A percentile compares a stretch with the other conserved stretches of the same genome.
phyloP scores from a whole-genome alignment of 306 rosid species.

The Acacia crassicarpa region DNA sequence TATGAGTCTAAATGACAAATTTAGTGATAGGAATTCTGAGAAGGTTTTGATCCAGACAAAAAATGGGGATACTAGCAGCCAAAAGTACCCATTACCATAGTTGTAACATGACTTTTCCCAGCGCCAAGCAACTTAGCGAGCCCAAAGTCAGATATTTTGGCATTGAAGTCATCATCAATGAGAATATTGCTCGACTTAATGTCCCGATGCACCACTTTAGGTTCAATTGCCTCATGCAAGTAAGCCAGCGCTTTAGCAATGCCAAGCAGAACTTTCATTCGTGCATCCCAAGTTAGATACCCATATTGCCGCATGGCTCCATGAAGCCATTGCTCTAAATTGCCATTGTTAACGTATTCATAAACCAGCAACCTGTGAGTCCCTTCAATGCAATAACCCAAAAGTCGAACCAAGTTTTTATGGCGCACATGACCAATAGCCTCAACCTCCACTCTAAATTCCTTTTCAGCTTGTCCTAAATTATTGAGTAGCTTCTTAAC shows the following conservation, averaged over 20 bases:
- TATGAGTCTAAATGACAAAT: constrained; percentile 48
- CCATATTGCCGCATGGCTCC: constrained; percentile 82
- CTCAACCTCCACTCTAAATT: constrained; percentile 82
- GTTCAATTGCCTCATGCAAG: constrained; percentile 75
- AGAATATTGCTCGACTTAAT: constrained; percentile 71
- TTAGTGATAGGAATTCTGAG: constrained; percentile 54
- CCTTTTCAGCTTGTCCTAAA: constrained; percentile 86
- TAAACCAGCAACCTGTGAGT: constrained; percentile 78
- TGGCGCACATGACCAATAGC: constrained; percentile 92
- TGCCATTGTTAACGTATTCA: constrained; percentile 70
- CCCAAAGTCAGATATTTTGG: constrained; percentile 74
- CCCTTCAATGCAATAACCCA: constrained; percentile 88
- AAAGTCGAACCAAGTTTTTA: constrained; percentile 80
- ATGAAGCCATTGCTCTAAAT: constrained; percentile 66
- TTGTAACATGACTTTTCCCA: constrained; percentile 80
- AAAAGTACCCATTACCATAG: constrained; percentile 94
- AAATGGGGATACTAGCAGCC: constrained; percentile 56
- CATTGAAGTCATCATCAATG: constrained; percentile 63
- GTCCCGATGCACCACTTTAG: constrained; percentile 73
- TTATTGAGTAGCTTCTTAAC: constrained; percentile 81
- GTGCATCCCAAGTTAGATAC: constrained; percentile 80
- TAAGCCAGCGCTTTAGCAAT: constrained; percentile 82
- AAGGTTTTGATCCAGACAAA: constrained; percentile 59
- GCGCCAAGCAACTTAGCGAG: constrained; percentile 74
- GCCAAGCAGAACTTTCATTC: constrained; percentile 75